Evolutionary conservation across 331 rosid species (phyloP), one percentile per base, ranked within the genome.

Genomic region (Malus hybrid): DNA sequence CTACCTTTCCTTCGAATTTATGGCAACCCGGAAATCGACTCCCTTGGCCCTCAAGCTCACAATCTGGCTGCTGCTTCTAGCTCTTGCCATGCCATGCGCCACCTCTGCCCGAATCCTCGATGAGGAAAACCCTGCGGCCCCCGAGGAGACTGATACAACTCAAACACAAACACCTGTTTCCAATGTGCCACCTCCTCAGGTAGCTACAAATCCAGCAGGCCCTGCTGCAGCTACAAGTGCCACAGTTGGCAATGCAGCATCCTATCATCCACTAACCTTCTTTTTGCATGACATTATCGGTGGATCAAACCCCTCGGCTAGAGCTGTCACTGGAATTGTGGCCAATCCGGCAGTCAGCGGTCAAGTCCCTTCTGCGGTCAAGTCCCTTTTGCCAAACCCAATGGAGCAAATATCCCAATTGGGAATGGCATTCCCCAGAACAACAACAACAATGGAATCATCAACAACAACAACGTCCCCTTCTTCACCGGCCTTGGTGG

Each of bases 401-500:
- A 88, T 5, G 97, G 93, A 0, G 96, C 93, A 44, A 80, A 82
- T 73, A 22, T 91, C 61, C 89, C 90, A 14, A 69, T 90, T 1
- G 83, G 85, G 68, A 85, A 74, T 1, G 98, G 90, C 1, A 34
- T 91, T 71, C 92, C 97, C 0, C 96, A 90, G 73, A 88, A 85
- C 80, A 88, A 84, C 72, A 82, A 91, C 86, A 93, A 93, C 65
- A 63, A 72, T 2, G 97, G 98, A 6, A 78, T 88, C 56, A 83
- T 91, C 31, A 78, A 89, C 85, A 93, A 93, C 80, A 93, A 90
- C 83, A 86, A 91, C 67, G 85, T 93, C 6, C 98, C 98, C 1
- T 93, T 93, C 88, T 88, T 90, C 56, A 87, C 93, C 0, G 98
- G 98, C 74, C 93, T 94, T 2, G 73, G 90, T 4, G 97, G 98